A percentile compares a stretch with the other conserved stretches of the same genome.
Conservation (phyloP, 2,329 filamentous ascomycete genomes). For the Apiospora saccharicola region DNA sequence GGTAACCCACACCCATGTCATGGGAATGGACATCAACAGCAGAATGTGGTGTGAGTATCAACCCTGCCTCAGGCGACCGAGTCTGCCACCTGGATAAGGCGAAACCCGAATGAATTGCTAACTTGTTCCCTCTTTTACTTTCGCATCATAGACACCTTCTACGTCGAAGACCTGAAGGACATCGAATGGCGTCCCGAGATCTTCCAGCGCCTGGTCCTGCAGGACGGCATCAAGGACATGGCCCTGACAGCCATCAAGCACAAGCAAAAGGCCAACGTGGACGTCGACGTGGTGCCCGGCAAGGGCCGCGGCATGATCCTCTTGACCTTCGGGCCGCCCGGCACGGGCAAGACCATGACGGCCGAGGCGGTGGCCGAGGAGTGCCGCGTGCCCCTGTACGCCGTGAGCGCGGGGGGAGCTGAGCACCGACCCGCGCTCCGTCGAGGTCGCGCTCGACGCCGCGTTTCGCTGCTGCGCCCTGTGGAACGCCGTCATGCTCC, state of each 20-base stretch:
- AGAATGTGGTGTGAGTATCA: not conserved
- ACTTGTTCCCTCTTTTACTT: not conserved
- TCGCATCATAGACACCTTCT: not conserved
- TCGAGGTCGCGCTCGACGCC: not conserved
- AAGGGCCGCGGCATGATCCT: slow-evolving; percentile 49
- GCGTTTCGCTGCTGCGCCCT: not conserved
- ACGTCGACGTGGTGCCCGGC: slow-evolving; percentile 22
- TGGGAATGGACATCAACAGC: not conserved
- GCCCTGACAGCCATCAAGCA: not conserved
- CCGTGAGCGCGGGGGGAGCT: slow-evolving; percentile 31
- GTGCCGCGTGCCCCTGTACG: slow-evolving; percentile 42
- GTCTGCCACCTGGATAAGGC: too few species aligned
- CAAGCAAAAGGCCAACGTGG: not conserved
- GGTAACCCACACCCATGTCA: slow-evolving; percentile 1
- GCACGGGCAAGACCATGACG: slow-evolving; percentile 50
- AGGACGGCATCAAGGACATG: not conserved
- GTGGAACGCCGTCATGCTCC: slow-evolving; percentile 14
- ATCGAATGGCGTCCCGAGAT: not conserved
- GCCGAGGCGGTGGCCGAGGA: slow-evolving; percentile 48
- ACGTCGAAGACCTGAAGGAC: not conserved
- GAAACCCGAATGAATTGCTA: not conserved
- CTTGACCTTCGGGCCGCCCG: slow-evolving; percentile 52
- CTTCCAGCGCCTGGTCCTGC: not conserved
- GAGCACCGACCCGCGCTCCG: not conserved
- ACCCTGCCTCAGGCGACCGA: too few species aligned